Base-by-base conservation (phyloP, 2,329 filamentous ascomycete genomes). In the Aspergillus glaucus region DNA sequence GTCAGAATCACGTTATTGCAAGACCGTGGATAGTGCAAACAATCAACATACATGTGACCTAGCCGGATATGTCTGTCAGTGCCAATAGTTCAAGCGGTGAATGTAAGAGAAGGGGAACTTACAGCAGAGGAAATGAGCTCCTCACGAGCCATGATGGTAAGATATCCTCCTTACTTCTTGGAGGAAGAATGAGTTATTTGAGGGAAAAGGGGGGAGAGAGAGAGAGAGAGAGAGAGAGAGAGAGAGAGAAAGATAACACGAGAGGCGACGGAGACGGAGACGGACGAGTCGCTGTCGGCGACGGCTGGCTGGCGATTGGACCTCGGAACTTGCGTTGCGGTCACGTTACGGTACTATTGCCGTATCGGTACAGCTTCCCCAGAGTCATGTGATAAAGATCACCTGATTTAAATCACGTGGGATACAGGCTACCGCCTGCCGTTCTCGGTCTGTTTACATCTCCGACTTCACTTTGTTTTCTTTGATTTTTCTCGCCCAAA, bases 111-210 rank as follows among this genome's bases (percentile, higher is more conserved):
- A 30, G 50, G 48, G 43, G 44, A 41, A 73, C 77, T 66, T 78
- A 86, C 85, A 66, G 88, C 91, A 65, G 90, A 95, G 59, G 83
- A 78, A 62, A 95, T 82, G 56, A 96, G 77, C 69, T 97, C 92
- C 82, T 97, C 92, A 67, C 93, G 89, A 76, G 95, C 89, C 76
- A 91, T 85, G 78, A 84, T 92, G 71, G 48, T 45, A n/a, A 28
- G 26, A 43, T 43, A 17, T 39, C 36, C 24, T 28, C 22, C 22
- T n/a, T 26, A 22, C 6, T n/a, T 28, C 8, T 19, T 21, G 12
- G 19, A 14, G 45, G 28, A 37, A 47, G 26, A 47, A 41, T 42
- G 5, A 12, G 45, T 44, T 41, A 21, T 46, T 49, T 21, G 21
- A 26, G 30, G 43, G 43, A 45, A 47, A 42, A 34, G 44, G 43